Base-by-base conservation (phyloP, 2,329 filamentous ascomycete species). In the Trichophyton mentagrophytes region DNA sequence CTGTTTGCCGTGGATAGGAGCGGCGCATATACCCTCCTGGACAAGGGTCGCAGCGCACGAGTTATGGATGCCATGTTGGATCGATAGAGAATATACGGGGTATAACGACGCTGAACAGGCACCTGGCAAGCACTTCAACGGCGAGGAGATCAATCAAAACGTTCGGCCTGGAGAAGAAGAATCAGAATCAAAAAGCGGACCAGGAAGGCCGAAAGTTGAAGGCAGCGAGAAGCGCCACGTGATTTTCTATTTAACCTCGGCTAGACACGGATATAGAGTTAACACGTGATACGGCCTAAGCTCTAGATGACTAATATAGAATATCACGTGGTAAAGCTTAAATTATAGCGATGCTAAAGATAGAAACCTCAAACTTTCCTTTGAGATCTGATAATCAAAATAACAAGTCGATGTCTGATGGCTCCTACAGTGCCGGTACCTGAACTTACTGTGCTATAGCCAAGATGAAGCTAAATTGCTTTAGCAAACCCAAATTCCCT, bases 31-130 rank as follows among this genome's bases (percentile, higher is more conserved):
- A 69, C 65, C 64, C 71, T 72, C 66, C 73, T 73, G 65, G 73
- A 75, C 67, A 75, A 69, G 58, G 78, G 76, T 63, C 78, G 75
- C 67, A 80, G 67, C 17, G 71, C 70, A 66, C 76, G 78, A 61
- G 73, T 71, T 65, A 81, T 72, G 55, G 77, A 77, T 61, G 78
- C 76, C 79, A 81, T 81, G 58, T 57, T 69, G 27, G 11, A 33
- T 17, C n/a, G 38, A 25, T 42, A 20, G 55, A 8, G 40, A 15
- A 7, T 57, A 57, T 13, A 20, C 27, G 27, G 33, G 33, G 33
- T 38, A 38, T 38, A 22, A 13, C 8, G 17, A 36, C 25, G 13
- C 40, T 20, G 40, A 36, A 25, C 25, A 33, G 15, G 30, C 49
- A 22, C 51, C 40, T 22, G 51, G 51, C 30, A 55, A 27, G 33